Base-by-base conservation (phyloP, 805 yeast genomes). In the Sugiyamaella americana region DNA sequence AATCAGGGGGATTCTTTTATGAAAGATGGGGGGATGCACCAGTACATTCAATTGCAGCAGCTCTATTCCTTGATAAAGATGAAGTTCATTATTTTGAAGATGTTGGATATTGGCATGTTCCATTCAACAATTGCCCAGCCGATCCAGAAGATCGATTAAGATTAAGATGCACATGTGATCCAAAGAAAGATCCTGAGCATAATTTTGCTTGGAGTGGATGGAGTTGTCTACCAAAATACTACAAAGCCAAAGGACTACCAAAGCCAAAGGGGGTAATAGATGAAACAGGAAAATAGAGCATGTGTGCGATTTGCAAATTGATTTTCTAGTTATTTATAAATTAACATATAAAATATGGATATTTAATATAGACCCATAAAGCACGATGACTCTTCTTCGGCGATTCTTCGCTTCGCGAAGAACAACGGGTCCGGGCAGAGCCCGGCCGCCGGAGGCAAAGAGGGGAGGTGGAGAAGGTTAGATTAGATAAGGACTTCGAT, bases 1-100 rank as follows among this genome's bases (percentile, higher is more conserved):
- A 67, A 43, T 70, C 77, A 77, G 85, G 85, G 20, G 83, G 84
- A 40, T 81, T 82, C 64, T 82, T 79, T 64, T 82, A 82, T 63
- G 86, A 82, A 62, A 70, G 87, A 63, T 82, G 87, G 87, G 87
- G 87, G 20, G 87, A 82, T 63, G 87, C 87, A 0, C 87, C 87
- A 2, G 74, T 82, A 39, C 87, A 82, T 61, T 74, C 85, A 2
- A 67, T 82, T 50, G 87, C 82, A 2, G 82, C 74, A 2, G 69
- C 81, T 0, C 68, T 76, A 49, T 69, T 82, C 60, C 57, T 79
- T 48, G 70, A 76, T 21, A 71, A 67, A 49, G 71, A 70, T 21
- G 67, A 76, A 52, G 63, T 82, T 23, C 84, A 80, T 53, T 72
- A 73, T 62, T 82, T 81, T 58, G 78, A 71, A 34, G 78, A 79